A percentile compares a stretch with the other conserved stretches of the same genome.
Evolutionary conservation across 768 basidiomycete species (phyloP).

Genomic region (Suillus fuscotomentosus): DNA sequence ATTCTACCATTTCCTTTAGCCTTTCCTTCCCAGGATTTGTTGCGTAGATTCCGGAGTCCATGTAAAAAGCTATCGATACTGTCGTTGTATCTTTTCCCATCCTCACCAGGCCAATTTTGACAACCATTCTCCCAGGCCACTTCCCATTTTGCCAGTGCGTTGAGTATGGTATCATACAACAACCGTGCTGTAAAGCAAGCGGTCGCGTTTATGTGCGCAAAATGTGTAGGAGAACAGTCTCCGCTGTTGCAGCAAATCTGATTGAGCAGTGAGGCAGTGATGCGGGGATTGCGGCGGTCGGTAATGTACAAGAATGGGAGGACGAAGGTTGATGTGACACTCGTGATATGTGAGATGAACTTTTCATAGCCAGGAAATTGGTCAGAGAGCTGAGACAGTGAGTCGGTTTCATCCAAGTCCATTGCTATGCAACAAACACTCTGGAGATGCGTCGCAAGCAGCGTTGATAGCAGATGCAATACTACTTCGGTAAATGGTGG

Average conservation of each 20-base stretch:
- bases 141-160: constrained; percentile 54
- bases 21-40: constrained; percentile 11
- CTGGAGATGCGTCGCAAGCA: neutral
- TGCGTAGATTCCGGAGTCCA: constrained; percentile 47
- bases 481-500: neutral
- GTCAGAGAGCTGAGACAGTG: constrained; percentile 7
- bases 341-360: constrained; percentile 22
- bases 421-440: neutral
- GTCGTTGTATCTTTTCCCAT: constrained; percentile 54
- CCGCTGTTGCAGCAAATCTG: constrained; percentile 31
- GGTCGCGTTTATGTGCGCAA: constrained; percentile 52
- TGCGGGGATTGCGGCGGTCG: constrained; percentile 49
- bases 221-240: constrained; percentile 29
- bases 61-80: constrained; percentile 70
- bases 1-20: constrained; percentile 32
- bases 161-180: constrained; percentile 65
- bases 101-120: constrained; percentile 49
- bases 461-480: neutral
- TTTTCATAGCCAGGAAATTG: constrained; percentile 23
- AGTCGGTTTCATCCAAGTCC: constrained; percentile 19
- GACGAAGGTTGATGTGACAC: constrained; percentile 37
- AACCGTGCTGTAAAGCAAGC: constrained; percentile 61
- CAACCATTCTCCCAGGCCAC: constrained; percentile 63
- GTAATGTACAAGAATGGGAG: constrained; percentile 71
- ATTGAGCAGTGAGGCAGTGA: constrained; percentile 44